Conservation (phyloP, 805 yeast species). For the Lipomyces chichibuensis region DNA sequence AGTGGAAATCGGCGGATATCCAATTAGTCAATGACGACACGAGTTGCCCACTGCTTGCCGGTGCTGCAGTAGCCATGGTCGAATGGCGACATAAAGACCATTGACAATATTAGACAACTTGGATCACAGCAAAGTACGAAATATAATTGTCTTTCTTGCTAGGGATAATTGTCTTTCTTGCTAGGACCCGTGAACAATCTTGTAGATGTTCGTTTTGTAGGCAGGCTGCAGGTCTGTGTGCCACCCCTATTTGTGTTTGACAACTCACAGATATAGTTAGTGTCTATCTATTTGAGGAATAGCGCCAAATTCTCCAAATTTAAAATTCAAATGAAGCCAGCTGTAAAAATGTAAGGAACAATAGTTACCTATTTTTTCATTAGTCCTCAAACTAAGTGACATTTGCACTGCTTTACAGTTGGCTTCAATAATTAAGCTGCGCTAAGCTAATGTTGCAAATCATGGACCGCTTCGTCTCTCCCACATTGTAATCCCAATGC, state of each 20-base stretch:
- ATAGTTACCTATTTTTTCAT: not conserved
- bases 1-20: not conserved
- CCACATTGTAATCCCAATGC: no score
- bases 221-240: no score
- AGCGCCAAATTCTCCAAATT: not conserved
- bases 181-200: not conserved
- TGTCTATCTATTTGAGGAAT: not conserved
- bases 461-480: no score
- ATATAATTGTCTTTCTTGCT: not conserved
- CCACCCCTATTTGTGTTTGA: not conserved
- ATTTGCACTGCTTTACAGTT: not conserved
- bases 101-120: not conserved
- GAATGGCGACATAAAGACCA: not conserved
- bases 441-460: not conserved
- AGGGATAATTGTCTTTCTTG: not conserved
- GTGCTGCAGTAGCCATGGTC: not conserved
- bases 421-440: not conserved
- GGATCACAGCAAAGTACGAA: not conserved
- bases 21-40: not conserved
- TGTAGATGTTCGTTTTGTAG: no score
- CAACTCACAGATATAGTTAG: not conserved
- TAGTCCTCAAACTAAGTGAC: not conserved
- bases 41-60: not conserved
- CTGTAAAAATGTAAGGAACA: no score
- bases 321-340: not conserved